A percentile compares a stretch with the other conserved stretches of the same genome.
Evolutionary conservation across 2,329 filamentous ascomycete genomes (phyloP).

Genomic region (Hypoxylon sp.): DNA sequence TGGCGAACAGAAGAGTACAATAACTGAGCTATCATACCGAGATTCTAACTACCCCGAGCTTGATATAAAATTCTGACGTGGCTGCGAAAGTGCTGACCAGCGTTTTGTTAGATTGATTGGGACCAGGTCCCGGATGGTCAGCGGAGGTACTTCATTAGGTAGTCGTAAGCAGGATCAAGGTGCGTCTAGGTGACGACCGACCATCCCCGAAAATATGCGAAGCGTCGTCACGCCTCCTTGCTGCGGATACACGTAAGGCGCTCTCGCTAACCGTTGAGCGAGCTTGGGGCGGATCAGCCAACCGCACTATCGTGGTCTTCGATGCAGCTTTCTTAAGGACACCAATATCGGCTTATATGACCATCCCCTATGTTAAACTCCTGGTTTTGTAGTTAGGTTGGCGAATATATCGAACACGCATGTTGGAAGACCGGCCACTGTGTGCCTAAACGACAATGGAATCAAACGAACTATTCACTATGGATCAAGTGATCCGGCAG

Average conservation of each 20-base stretch:
- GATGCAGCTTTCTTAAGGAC: background rate
- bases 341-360: background rate
- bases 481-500: background rate
- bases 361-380: background rate
- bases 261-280: background rate
- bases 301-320: background rate
- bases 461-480: background rate
- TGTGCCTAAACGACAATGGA: background rate
- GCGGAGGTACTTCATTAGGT: background rate
- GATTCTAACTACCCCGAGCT: background rate
- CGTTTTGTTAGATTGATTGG: background rate
- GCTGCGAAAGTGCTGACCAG: background rate
- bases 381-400: background rate
- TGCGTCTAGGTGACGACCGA: background rate
- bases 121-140: background rate
- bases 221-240: background rate
- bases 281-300: background rate
- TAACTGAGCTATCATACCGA: background rate
- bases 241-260: background rate
- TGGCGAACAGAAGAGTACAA: background rate
- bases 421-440: background rate
- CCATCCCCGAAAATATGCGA: background rate
- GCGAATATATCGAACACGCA: background rate
- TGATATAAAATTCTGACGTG: background rate
- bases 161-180: background rate